Base-by-base conservation (phyloP, 2,329 filamentous ascomycete species). In the Knufia petricola region DNA sequence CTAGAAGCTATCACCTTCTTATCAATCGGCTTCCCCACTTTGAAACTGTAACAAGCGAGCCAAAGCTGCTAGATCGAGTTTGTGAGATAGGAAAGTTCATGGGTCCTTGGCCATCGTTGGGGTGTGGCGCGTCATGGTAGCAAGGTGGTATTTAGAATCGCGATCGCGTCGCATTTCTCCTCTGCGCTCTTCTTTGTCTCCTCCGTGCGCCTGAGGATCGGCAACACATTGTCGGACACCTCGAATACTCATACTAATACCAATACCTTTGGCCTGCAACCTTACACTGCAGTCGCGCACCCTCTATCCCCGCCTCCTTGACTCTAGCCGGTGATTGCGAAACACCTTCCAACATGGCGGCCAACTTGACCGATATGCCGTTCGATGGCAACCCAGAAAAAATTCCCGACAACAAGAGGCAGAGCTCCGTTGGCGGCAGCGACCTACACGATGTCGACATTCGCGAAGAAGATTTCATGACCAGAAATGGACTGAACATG, bases 401-500 rank as follows among this genome's bases (percentile, higher is more conserved):
- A n/a, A n/a, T n/a, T n/a, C n/a, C 10, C 10, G 9, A 13, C 6
- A 13, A 6, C 9, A 17, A 17, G 32, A 36, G 32, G 32, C 7
- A n/a, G 13, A n/a, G 9, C 13, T 36, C 32, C 15, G 32, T 17
- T 36, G 32, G 32, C 6, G 32, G 32, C 6, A 36, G 32, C 32
- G 32, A 36, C 13, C 4, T n/a, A n/a, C 32, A n/a, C 9, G 7
- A 8, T 17, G 32, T 8, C 13, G 15, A 17, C 32, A 41, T 46
- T 21, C 53, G 53, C 15, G 53, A 55, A 24, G 34, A 10, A n/a
- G 58, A 59, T 46, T 55, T 60, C 48, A 45, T 48, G 49, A 60
- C 59, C 31, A 56, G 59, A 31, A 55, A 55, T 56, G 59, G 59
- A 26, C 39, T 60, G 46, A 59, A 50, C 30, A 36, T 55, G 30